Base-by-base conservation (phyloP, 345 rosid genomes). In the Salix brachista region DNA sequence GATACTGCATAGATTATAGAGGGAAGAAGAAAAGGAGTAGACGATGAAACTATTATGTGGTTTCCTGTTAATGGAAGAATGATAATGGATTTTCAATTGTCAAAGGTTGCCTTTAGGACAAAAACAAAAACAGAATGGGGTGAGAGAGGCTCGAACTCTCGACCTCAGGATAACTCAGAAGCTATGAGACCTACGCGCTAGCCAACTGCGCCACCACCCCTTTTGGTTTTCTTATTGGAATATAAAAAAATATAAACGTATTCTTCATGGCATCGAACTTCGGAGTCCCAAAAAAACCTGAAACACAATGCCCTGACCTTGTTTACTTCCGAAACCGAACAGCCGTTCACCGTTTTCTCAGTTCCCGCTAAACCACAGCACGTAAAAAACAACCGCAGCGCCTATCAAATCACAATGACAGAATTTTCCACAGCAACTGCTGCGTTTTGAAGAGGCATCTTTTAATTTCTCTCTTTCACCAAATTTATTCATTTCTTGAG, bases 201-300 rank as follows among this genome's bases (percentile, higher is more conserved):
- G 85, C 90, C 87, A 85, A 83, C 88, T 83, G 87, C 85, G 85
- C 85, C 90, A 87, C 87, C 86, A 80, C 82, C 86, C 87, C 72
- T 0, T 1, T 34, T 41, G 17, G 1, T 67, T 16, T 0, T 0
- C 0, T 0, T 21, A 0, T 0, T 0, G 0, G 10, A 26, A 7
- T 12, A 11, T 62, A 19, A 10, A 0, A 0, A 0, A 1, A 0
- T 7, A 11, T 25, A 3, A 25, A 25, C 0, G 0, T 12, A 7
- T 4, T 41, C 30, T 42, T 70, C 71, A 75, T 3, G 9, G 62
- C 5, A 56, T 8, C 26, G 10, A 67, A 26, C 54, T 61, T 21
- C 41, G 23, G 72, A 50, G 21, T 69, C 80, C 83, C 61, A 2
- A 67, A 5, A 81, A 46, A 0, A 1, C 28, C 28, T 56, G 5